Percentiles rank a stretch among this genome's conserved stretches.
Evolutionary conservation across 108 stramenopile species (phyloP).

Genomic region (Aurantiochytrium sp.): DNA sequence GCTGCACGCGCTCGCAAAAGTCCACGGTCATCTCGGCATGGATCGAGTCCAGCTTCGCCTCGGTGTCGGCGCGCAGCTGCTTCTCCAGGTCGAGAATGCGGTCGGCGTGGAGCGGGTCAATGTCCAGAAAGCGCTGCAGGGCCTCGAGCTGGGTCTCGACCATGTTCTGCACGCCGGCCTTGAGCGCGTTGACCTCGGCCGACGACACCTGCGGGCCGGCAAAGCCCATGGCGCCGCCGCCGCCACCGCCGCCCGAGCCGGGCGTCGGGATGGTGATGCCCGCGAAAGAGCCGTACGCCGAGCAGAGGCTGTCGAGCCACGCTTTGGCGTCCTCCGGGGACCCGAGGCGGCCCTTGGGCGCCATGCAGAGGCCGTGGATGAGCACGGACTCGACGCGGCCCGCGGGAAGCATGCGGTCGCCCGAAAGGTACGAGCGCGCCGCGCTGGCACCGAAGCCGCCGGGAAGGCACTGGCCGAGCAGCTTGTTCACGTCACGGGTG

Average conservation of each 20-base stretch:
- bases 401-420: not conserved
- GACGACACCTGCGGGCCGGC: not conserved
- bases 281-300: not conserved
- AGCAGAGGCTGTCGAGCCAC: not conserved
- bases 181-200: not conserved
- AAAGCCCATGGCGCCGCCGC: not conserved
- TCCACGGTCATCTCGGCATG: not conserved
- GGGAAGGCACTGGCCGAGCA: not conserved
- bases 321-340: not conserved
- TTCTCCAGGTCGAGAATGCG: not conserved
- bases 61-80: not conserved
- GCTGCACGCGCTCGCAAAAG: not conserved
- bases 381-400: not conserved
- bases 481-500: not conserved
- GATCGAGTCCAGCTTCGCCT: not conserved
- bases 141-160: conserved; percentile 1
- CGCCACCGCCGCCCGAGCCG: conserved; percentile 15
- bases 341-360: not conserved
- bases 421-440: not conserved
- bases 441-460: not conserved
- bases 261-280: not conserved
- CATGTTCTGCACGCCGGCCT: not conserved
- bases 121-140: not conserved
- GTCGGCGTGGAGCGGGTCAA: too few species aligned
- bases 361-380: not conserved